These are phyloP conservation scores for Salix arbutifolia DNA, from an alignment of 345 rosid species.

Conservation along the genomic window DNA sequence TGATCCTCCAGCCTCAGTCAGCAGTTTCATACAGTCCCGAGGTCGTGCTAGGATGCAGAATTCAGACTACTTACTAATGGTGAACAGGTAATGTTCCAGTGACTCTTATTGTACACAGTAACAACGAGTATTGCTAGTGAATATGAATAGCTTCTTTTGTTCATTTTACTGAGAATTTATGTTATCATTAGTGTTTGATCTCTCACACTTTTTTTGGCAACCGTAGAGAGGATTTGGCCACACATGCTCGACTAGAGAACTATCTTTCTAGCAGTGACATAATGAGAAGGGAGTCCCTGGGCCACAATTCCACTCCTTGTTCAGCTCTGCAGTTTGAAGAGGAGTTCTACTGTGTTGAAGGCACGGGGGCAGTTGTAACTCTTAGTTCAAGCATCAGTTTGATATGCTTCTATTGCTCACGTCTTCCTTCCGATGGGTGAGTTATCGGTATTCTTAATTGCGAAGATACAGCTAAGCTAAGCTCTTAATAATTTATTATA, in stretches of 20 bases:
- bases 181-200: neutral
- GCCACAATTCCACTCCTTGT: conserved; percentile 57
- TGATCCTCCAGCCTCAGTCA: conserved; percentile 70
- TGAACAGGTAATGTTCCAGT: conserved; percentile 42
- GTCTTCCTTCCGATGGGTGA: conserved; percentile 86
- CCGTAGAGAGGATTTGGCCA: conserved; percentile 49
- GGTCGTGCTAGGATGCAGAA: conserved; percentile 92
- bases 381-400: conserved; percentile 58
- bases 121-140: neutral
- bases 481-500: neutral
- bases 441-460: conserved; percentile 20
- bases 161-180: neutral
- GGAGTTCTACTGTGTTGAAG: conserved; percentile 41
- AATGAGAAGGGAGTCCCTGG: conserved; percentile 68
- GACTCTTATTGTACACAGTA: neutral
- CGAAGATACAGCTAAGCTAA: neutral
- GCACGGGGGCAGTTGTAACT: conserved; percentile 60
- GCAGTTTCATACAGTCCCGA: conserved; percentile 96
- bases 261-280: conserved; percentile 59
- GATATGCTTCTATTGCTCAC: conserved; percentile 75
- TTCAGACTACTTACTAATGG: conserved; percentile 78
- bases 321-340: conserved; percentile 39
- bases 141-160: neutral
- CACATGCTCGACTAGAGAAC: conserved; percentile 45
- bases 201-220: conserved; percentile 4